Evolutionary conservation across 805 yeast genomes (phyloP), one percentile per base, ranked within the genome.

Genomic region (Ogataea neopini): DNA sequence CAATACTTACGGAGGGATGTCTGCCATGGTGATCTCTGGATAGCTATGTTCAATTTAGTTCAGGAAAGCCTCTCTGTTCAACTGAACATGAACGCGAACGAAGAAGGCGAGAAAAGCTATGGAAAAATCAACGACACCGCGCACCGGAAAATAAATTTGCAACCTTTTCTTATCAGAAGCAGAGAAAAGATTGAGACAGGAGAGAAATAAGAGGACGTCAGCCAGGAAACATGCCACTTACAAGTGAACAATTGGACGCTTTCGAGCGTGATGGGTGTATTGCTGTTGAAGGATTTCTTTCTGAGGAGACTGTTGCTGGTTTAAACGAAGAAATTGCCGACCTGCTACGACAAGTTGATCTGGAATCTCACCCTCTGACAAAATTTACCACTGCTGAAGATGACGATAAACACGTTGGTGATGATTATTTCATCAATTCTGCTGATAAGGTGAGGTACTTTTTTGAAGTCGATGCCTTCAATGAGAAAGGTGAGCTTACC

Each of bases 391-490:
- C 94, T 1, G 62, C 63, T 1, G 66, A 63, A 22, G 72, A 73
- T 20, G 73, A 69, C 3, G 70, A 72, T 17, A 75, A 76, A 34
- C 91, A 86, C 60, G 74, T 86, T 37, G 91, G 92, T 1, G 91
- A 87, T 63, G 72, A 77, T 11, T 86, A 87, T 62, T 86, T 86
- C 61, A 64, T 87, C 23, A 73, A 77, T 19, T 83, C 90, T 2
- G 74, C 87, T 0, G 86, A 86, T 57, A 85, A 86, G 51, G 71
- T 87, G 4, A 73, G 80, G 2, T 87, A 68, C 58, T 87, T 86
- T 63, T 80, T 86, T 51, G 95, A 86, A 56, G 79, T 79, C 2
- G 87, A 79, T 56, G 89, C 92, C 0, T 77, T 86, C 53, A 79
- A 79, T 53, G 61, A 55, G 9, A 48, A 66, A 1, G 86, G 86